A percentile compares a stretch with the other conserved stretches of the same genome.
Evolutionary conservation across 1,139 yeast genomes (phyloP).

Genomic region (Yamadazyma dushanensis): DNA sequence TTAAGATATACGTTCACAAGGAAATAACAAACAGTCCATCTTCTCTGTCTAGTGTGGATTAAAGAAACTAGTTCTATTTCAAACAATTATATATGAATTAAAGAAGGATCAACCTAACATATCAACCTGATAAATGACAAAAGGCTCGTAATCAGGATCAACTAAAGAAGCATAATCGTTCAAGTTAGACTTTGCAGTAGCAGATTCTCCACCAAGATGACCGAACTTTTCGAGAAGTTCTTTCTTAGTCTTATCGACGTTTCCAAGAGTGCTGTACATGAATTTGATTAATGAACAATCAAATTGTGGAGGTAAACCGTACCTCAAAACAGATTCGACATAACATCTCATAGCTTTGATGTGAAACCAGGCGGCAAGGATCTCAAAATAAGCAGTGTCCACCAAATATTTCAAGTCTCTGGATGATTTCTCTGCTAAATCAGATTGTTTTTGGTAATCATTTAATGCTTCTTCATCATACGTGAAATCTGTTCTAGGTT

Average conservation of each 20-base stretch:
- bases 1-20: too few relatives aligned
- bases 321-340: conserved; percentile 76
- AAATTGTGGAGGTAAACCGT: conserved; percentile 95
- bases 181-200: conserved; percentile 62
- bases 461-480: conserved; percentile 78
- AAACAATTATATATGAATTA: conserved; percentile 5
- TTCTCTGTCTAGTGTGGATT: not conserved
- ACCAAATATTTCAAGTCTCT: conserved; percentile 81
- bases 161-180: conserved; percentile 89
- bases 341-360: conserved; percentile 63
- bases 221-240: conserved; percentile 76
- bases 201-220: conserved; percentile 88
- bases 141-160: conserved; percentile 94
- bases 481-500: conserved; percentile 84
- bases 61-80: conserved; percentile 1
- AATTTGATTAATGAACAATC: conserved; percentile 59
- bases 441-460: conserved; percentile 74
- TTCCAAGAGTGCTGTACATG: conserved; percentile 37
- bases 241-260: conserved; percentile 58
- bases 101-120: conserved; percentile 14
- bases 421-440: conserved; percentile 68
- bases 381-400: conserved; percentile 84
- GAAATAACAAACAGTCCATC: too few relatives aligned
- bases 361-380: conserved; percentile 85
- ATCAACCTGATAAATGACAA: conserved; percentile 70